Percentiles rank a stretch among this genome's conserved stretches.
These are phyloP conservation scores for Ceratobasidium sp. DNA, from an alignment of 1,284 basidiomycete species.

Conservation along the genomic window DNA sequence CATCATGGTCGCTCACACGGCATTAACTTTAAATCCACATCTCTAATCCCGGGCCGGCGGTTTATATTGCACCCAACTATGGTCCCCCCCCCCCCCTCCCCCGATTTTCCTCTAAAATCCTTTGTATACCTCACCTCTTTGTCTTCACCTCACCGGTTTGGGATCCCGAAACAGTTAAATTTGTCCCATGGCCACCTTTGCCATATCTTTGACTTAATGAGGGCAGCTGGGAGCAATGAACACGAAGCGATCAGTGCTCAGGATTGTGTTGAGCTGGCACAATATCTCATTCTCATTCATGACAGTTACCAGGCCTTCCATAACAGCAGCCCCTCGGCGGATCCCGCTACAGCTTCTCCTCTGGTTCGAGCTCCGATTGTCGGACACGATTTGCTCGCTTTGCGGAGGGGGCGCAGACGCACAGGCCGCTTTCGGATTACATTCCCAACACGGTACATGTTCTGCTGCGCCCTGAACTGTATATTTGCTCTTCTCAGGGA, in stretches of 20 bases:
- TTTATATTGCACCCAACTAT: too few relatives aligned
- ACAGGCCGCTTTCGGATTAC: too few relatives aligned
- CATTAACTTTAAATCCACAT: too few relatives aligned
- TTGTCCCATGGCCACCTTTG: too few relatives aligned
- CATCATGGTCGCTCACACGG: too few relatives aligned
- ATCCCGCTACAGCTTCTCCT: neutral
- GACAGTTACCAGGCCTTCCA: neutral
- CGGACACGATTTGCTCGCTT: neutral
- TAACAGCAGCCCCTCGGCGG: neutral
- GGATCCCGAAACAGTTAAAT: too few relatives aligned
- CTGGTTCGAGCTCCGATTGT: neutral
- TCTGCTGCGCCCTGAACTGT: neutral
- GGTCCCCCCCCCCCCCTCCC: too few relatives aligned
- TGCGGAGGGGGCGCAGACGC: neutral
- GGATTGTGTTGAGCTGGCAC: neutral
- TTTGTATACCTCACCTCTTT: too few relatives aligned
- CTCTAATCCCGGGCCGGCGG: too few relatives aligned
- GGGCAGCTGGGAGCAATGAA: neutral
- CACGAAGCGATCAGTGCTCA: neutral
- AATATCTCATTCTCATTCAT: neutral
- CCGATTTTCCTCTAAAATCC: too few relatives aligned
- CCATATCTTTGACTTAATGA: too few relatives aligned
- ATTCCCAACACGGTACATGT: neutral
- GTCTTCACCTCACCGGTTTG: too few relatives aligned
- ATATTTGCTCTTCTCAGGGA: neutral